Evolutionary conservation across 2,329 filamentous ascomycete species (phyloP).

Genomic region (Erysiphe neolycopersici): DNA sequence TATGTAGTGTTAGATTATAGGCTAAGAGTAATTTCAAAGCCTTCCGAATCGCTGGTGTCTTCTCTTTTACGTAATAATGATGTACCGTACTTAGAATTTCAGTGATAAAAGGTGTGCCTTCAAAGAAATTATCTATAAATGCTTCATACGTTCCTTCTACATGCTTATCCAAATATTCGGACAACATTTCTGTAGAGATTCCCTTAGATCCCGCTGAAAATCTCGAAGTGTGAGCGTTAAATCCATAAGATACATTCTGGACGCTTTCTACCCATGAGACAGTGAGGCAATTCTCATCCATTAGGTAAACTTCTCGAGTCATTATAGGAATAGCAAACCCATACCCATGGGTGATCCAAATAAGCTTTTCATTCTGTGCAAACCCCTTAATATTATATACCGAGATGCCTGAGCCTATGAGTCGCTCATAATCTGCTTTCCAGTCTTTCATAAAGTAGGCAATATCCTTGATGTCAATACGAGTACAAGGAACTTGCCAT

Average conservation of each 20-base stretch:
- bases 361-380: slow-evolving; percentile 34
- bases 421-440: slow-evolving; percentile 89
- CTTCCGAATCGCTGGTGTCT: slow-evolving; percentile 75
- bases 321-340: slow-evolving; percentile 79
- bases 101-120: slow-evolving; percentile 81
- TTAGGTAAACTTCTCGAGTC: slow-evolving; percentile 79
- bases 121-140: slow-evolving; percentile 89
- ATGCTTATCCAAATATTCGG: slow-evolving; percentile 85
- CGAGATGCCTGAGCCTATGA: slow-evolving; percentile 64
- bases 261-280: slow-evolving; percentile 80
- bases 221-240: slow-evolving; percentile 66
- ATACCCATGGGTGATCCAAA: slow-evolving; percentile 94
- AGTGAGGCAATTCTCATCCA: slow-evolving; percentile 75
- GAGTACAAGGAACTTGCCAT: slow-evolving; percentile 94
- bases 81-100: slow-evolving; percentile 92
- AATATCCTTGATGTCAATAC: slow-evolving; percentile 97
- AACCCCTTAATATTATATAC: slow-evolving; percentile 88
- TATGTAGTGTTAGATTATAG: slow-evolving; percentile 84
- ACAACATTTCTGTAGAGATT: slow-evolving; percentile 52
- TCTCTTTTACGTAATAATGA: slow-evolving; percentile 73
- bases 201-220: slow-evolving; percentile 76
- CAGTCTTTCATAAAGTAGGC: slow-evolving; percentile 98
- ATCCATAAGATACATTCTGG: slow-evolving; percentile 48
- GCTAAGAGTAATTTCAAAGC: slow-evolving; percentile 83
- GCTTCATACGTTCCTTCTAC: slow-evolving; percentile 78